A percentile compares a stretch with the other conserved stretches of the same genome.
Conservation (phyloP, 2,329 filamentous ascomycete species). For the Paecilomyces sp. region DNA sequence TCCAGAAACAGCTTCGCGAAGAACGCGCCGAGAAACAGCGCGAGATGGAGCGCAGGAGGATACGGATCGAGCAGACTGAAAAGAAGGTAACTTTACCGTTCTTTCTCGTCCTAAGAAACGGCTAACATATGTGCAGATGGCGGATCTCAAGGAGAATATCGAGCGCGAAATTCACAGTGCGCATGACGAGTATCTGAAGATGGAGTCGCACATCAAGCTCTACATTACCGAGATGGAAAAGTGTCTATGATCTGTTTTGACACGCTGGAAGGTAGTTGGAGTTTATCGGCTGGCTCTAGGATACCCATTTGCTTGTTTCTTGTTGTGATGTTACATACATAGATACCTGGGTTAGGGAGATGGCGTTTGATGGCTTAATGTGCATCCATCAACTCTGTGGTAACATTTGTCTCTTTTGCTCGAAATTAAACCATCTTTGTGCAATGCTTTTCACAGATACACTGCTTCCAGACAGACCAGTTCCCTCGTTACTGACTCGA, state of each 20-base stretch:
- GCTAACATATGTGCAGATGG: conserved; percentile 60
- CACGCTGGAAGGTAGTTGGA: conserved; percentile 17
- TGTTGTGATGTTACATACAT: conserved; percentile 12
- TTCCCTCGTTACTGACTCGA: conserved; percentile 40
- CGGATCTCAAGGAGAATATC: conserved; percentile 94
- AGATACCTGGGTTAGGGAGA: background rate
- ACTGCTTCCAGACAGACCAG: conserved; percentile 50
- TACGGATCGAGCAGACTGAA: conserved; percentile 96
- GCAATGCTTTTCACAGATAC: conserved; percentile 53
- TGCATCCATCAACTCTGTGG: conserved; percentile 7
- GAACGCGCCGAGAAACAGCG: conserved; percentile 80
- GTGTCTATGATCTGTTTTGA: conserved; percentile 47
- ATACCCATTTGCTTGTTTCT: conserved; percentile 29
- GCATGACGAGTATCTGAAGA: conserved; percentile 91
- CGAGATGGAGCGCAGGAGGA: conserved; percentile 84
- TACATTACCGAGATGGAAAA: conserved; percentile 99
- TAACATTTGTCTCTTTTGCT: conserved; percentile 23
- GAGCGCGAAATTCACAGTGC: conserved; percentile 88
- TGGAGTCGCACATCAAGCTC: conserved; percentile 93
- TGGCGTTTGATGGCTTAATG: background rate
- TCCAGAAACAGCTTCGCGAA: conserved; percentile 74
- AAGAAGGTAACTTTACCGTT: conserved; percentile 66
- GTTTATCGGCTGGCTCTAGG: conserved; percentile 29
- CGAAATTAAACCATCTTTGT: conserved; percentile 59
- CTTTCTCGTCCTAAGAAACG: background rate